These are phyloP conservation scores for Penicillium angulare DNA, from an alignment of 495 filamentous ascomycete genomes.

Conservation along the genomic window DNA sequence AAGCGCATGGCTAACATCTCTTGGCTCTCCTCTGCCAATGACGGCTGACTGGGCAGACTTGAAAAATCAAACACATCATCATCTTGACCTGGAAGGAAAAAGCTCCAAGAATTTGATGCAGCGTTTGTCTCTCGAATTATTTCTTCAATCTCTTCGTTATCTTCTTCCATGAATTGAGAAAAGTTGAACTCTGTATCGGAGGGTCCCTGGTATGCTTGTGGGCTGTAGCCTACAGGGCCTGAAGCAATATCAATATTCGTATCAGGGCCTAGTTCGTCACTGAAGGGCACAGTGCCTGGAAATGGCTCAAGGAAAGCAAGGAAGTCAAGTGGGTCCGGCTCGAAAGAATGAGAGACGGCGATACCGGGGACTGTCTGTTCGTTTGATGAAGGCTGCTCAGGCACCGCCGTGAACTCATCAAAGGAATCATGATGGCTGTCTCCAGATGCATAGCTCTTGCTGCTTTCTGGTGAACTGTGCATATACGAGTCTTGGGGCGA, in stretches of 20 bases:
- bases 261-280: conserved; percentile 8
- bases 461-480: conserved; percentile 19
- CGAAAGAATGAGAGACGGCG: not conserved
- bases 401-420: conserved; percentile 10
- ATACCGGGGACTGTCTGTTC: conserved; percentile 14
- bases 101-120: conserved; percentile 26
- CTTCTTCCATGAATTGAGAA: conserved; percentile 35
- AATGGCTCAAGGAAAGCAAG: conserved; percentile 24
- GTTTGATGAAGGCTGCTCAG: conserved; percentile 9
- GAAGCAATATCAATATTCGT: conserved; percentile 7
- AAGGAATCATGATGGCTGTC: conserved; percentile 16
- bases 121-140: conserved; percentile 45
- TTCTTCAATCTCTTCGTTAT: conserved; percentile 60
- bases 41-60: conserved; percentile 14
- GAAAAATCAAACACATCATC: conserved; percentile 2
- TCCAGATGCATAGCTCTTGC: conserved; percentile 21
- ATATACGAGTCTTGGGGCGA: conserved; percentile 19
- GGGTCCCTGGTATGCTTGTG: conserved; percentile 1
- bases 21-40: conserved; percentile 46
- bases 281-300: conserved; percentile 14
- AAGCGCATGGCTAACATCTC: conserved; percentile 69
- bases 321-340: conserved; percentile 19
- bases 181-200: conserved; percentile 29
- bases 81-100: conserved; percentile 14
- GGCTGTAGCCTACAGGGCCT: conserved; percentile 2